Conservation (phyloP, 352 stramenopile species). For the Bremia lactucae region DNA sequence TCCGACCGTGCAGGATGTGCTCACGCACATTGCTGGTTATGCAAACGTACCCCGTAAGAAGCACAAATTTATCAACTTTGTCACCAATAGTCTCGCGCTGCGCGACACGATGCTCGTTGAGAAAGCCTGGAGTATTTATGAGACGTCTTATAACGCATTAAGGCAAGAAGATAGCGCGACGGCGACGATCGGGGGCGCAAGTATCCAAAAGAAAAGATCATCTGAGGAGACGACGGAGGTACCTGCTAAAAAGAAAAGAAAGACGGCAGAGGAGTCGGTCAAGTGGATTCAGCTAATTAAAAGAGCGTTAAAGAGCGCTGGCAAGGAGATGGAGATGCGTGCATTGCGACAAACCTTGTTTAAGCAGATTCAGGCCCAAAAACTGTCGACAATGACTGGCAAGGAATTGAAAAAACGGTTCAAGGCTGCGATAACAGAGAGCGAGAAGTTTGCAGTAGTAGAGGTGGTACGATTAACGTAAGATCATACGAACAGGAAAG, state of each 20-base stretch:
- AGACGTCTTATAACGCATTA: slow-evolving; percentile 46
- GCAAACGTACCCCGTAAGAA: slow-evolving; percentile 90
- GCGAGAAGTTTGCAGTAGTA: slow-evolving; percentile 33
- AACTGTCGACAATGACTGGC: slow-evolving; percentile 39
- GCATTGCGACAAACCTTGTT: slow-evolving; percentile 38
- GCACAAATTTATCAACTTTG: slow-evolving; percentile 90
- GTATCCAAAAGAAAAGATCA: slow-evolving; percentile 37
- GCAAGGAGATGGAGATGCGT: slow-evolving; percentile 45
- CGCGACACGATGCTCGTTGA: slow-evolving; percentile 37
- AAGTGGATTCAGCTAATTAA: slow-evolving; percentile 74
- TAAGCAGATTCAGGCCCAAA: slow-evolving; percentile 29
- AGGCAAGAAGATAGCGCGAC: slow-evolving; percentile 9
- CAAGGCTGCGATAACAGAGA: slow-evolving; percentile 31
- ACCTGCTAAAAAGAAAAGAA: slow-evolving; percentile 30
- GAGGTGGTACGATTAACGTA: slow-evolving; percentile 40
- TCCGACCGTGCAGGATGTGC: slow-evolving; percentile 43
- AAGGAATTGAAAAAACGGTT: slow-evolving; percentile 64
- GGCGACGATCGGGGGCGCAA: slow-evolving; percentile 1
- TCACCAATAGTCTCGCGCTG: slow-evolving; percentile 73
- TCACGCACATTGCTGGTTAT: slow-evolving; percentile 69
- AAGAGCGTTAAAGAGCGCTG: slow-evolving; percentile 32
- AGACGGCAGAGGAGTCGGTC: slow-evolving; percentile 35
- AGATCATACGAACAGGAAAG: slow-evolving; percentile 29
- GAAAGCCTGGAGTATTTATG: slow-evolving; percentile 62
- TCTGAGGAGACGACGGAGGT: slow-evolving; percentile 21